Evolutionary conservation across 805 yeast genomes (phyloP), one percentile per base, ranked within the genome.

Genomic region (Kazachstania martiniae): DNA sequence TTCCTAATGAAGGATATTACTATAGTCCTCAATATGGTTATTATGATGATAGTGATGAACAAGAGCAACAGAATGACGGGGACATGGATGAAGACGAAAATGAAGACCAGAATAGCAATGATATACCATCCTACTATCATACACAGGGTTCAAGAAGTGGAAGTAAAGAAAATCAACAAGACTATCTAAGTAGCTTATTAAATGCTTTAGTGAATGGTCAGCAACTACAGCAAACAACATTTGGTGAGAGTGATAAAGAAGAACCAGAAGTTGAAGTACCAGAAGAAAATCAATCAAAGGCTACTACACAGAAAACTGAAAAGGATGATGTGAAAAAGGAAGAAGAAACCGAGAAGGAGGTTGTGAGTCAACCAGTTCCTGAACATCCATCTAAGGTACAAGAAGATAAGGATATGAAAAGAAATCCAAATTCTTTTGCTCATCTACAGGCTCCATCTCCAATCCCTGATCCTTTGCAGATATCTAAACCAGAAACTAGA

Each of bases 401-500:
- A n/a, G n/a, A n/a, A n/a, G n/a, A n/a, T n/a, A n/a, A n/a, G n/a
- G n/a, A n/a, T n/a, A n/a, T n/a, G 10, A 33, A 23, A 17, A 38
- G 29, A 18, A 40, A 32, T 13, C 18, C 28, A 8, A 29, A 39
- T 14, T 37, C 48, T 2, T 28, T 34, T 19, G 36, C 50, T 15
- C 58, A 53, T 33, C 30, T 47, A 7, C 39, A 40, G 12, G 53
- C 53, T 3, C 54, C 57, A 22, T 44, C 59, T 0, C 59, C 62
- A 6, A 38, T 49, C 8, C 54, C 62, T 25, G 66, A 60, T 32
- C 63, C 68, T 7, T 41, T 66, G 18, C 65, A 65, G 42, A 61
- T 66, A 3, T 65, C 71, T 4, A 63, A 64, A 31, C 71, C 70
- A 6, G 66, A 64, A 39, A 39, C 54, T 8, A 56, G 60, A 24